Base-by-base conservation (phyloP, 116 monocot genomes). In the Dioscorea cayenensis region DNA sequence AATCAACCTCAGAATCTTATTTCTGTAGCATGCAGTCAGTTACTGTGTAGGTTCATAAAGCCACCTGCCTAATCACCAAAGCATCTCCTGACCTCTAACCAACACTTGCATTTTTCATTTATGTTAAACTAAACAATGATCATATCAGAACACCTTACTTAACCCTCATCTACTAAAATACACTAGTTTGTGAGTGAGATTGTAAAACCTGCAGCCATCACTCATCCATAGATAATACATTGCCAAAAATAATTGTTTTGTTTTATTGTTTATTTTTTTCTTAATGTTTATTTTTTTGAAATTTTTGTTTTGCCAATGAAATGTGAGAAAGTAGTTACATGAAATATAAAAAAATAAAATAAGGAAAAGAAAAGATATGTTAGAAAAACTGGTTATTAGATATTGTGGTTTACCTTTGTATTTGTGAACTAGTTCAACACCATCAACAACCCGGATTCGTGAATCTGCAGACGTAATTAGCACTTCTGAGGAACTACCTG, bases 381-480 rank as follows among this genome's bases (percentile, higher is more conserved):
- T 32, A 4, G 32, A 32, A 32, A 32, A 2, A 32, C 32, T 32
- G 32, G 32, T 4, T 4, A 32, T 32, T 19, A 35, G 5, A 66
- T 25, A 13, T 66, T 36, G 38, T 9, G 20, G 52, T 68, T 51
- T 75, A 90, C 94, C 94, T 94, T 87, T 94, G 25, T 90, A 87
- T 75, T 87, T 94, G 64, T 87, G 90, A 50, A 90, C 85, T 22
- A 94, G 51, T 58, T 87, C 84, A 64, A 75, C 67, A 63, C 85
- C 85, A 81, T 94, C 87, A 51, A 90, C 78, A 28, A 94, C 73
- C 23, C 90, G 76, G 48, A 94, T 87, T 83, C 90, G 81, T 66
- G 94, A 94, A 81, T 94, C 94, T 68, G 90, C 94, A 27, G 90
- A 94, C 65, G 94, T 90, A 67, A 94, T 77, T 36, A 94, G 78